These are phyloP conservation scores for Taiwanofungus camphoratus DNA, from an alignment of 1,284 basidiomycete genomes.

Conservation along the genomic window DNA sequence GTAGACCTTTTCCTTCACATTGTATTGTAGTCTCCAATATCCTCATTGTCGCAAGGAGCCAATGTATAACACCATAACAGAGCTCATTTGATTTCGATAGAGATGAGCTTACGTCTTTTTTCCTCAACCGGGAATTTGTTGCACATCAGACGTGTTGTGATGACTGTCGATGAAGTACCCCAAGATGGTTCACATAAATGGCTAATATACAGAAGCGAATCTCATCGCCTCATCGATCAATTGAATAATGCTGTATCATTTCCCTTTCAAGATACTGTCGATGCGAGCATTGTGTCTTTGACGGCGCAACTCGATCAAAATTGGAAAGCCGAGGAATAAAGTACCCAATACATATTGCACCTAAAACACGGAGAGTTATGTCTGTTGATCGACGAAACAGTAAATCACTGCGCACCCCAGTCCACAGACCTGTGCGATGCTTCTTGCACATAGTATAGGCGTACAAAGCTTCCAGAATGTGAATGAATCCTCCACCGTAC, in stretches of 20 bases:
- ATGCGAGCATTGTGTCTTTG: slow-evolving; percentile 63
- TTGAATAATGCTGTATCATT: slow-evolving; percentile 13
- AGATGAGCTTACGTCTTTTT: too few species aligned
- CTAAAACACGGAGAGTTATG: slow-evolving; percentile 28
- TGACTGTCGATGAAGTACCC: too few species aligned
- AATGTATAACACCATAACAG: too few species aligned
- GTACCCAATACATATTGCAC: slow-evolving; percentile 45
- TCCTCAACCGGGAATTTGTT: too few species aligned
- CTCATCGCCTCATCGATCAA: not conserved
- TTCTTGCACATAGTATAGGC: slow-evolving; percentile 45
- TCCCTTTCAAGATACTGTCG: slow-evolving; percentile 65
- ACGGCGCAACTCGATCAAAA: slow-evolving; percentile 46
- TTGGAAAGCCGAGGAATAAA: slow-evolving; percentile 46
- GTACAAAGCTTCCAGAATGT: slow-evolving; percentile 51
- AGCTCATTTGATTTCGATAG: too few species aligned
- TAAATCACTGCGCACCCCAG: slow-evolving; percentile 42
- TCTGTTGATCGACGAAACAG: slow-evolving; percentile 8
- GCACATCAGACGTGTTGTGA: too few species aligned
- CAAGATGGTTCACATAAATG: not conserved
- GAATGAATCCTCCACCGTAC: slow-evolving; percentile 29
- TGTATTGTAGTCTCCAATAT: too few species aligned
- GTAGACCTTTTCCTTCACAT: too few species aligned
- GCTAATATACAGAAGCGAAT: not conserved
- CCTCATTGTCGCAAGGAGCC: too few species aligned
- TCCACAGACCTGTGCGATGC: slow-evolving; percentile 46